These are phyloP conservation scores for Salix caprea DNA, from an alignment of 345 rosid species.

Conservation along the genomic window DNA sequence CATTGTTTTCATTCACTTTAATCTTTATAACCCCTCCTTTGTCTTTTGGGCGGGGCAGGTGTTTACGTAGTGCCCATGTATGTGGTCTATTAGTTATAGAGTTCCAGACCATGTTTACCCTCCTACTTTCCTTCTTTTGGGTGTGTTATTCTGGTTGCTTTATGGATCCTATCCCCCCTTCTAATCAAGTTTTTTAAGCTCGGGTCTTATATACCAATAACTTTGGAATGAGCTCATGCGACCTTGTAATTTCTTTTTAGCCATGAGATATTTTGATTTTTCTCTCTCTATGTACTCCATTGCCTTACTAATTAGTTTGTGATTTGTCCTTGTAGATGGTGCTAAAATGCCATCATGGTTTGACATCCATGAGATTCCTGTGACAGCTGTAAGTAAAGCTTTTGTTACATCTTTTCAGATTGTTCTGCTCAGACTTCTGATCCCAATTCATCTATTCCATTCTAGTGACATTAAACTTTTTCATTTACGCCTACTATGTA, in stretches of 20 bases:
- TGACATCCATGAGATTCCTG: slow-evolving; percentile 80
- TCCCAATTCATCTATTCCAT: not conserved
- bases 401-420: not conserved
- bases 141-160: not conserved
- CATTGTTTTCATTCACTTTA: too few species aligned
- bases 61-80: not conserved
- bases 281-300: not conserved
- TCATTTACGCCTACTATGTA: not conserved
- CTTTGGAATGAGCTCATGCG: not conserved
- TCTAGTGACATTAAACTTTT: not conserved
- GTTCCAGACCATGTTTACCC: not conserved
- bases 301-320: not conserved
- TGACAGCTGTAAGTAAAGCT: slow-evolving; percentile 54
- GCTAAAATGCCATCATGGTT: slow-evolving; percentile 94
- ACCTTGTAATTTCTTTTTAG: not conserved
- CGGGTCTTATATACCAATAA: not conserved
- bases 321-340: slow-evolving; percentile 54
- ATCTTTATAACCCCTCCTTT: not conserved
- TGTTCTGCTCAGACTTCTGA: not conserved
- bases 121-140: not conserved
- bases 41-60: not conserved
- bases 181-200: not conserved
- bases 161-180: not conserved
- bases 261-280: not conserved
- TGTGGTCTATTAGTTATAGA: not conserved